phyloP scores from a whole-genome alignment of 805 yeast genomes.

The Lipomyces chichibuensis region DNA sequence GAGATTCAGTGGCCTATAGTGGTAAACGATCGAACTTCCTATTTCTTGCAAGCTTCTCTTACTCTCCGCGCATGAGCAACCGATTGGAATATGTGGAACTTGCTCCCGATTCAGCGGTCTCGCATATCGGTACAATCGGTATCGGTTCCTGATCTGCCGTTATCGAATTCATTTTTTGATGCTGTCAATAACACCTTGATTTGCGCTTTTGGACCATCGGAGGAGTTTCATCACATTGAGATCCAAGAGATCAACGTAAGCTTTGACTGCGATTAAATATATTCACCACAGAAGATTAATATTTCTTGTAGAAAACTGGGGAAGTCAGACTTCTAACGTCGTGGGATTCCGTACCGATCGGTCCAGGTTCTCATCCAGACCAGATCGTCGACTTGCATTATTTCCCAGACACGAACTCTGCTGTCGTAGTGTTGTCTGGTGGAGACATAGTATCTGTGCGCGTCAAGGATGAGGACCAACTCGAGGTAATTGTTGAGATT shows the following conservation, averaged over 20 bases:
- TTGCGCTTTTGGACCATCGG: conserved; percentile 56
- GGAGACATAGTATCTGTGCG: conserved; percentile 68
- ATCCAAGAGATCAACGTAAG: conserved; percentile 15
- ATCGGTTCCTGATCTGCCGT: conserved; percentile 66
- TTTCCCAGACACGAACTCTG: conserved; percentile 22
- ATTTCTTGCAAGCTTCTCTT: neutral
- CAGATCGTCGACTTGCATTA: conserved; percentile 21
- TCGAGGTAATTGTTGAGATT: conserved; percentile 63
- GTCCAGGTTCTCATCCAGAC: neutral
- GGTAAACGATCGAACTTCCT: neutral
- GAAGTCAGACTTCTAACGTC: conserved; percentile 61
- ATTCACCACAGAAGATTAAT: neutral
- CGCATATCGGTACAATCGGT: conserved; percentile 53
- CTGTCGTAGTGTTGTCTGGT: conserved; percentile 58
- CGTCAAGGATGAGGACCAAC: conserved; percentile 52
- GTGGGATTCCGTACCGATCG: conserved; percentile 47
- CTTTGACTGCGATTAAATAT: neutral
- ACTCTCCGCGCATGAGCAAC: neutral
- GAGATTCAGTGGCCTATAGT: too few species aligned
- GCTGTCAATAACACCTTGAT: conserved; percentile 74
- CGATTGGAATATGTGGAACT: conserved; percentile 24
- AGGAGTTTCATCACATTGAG: conserved; percentile 10
- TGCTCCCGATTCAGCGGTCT: conserved; percentile 30
- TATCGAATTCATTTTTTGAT: conserved; percentile 63
- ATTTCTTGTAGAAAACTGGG: conserved; percentile 43